Evolutionary conservation across 2,329 filamentous ascomycete genomes (phyloP).

Genomic region (Myriangium duriaei): DNA sequence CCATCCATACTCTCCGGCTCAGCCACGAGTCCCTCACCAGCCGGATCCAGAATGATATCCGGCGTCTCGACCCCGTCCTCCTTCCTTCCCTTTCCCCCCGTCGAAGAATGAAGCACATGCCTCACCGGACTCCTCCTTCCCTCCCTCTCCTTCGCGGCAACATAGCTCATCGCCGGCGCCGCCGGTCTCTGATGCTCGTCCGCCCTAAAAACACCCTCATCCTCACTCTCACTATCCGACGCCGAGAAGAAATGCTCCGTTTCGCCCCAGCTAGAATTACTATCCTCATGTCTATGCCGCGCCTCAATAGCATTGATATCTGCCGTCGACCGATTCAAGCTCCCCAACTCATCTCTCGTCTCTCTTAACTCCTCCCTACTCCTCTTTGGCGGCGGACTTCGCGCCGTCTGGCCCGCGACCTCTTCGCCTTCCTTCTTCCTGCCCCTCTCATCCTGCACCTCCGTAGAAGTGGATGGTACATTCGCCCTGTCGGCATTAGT

Average conservation of each 20-base stretch:
- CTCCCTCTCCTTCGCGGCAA: background rate
- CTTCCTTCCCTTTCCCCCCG: conserved; percentile 4
- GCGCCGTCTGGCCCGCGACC: conserved; percentile 37
- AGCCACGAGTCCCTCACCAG: conserved; percentile 10
- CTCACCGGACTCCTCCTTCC: conserved; percentile 11
- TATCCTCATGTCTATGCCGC: conserved; percentile 27
- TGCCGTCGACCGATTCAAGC: conserved; percentile 21
- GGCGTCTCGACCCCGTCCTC: background rate
- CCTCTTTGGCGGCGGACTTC: conserved; percentile 27
- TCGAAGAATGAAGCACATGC: conserved; percentile 4
- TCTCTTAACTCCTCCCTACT: conserved; percentile 38
- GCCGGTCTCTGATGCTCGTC: no score
- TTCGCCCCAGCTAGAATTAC: conserved; percentile 30
- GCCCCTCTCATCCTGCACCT: conserved; percentile 14
- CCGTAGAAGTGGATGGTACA: background rate
- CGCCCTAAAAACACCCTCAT: conserved; percentile 21
- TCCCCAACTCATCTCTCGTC: conserved; percentile 28
- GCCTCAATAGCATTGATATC: conserved; percentile 15
- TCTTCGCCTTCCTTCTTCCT: conserved; percentile 48
- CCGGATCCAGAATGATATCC: conserved; percentile 17
- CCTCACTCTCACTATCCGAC: conserved; percentile 29
- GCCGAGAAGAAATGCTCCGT: conserved; percentile 33
- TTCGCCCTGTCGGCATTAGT: conserved; percentile 57
- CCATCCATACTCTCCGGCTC: conserved; percentile 9
- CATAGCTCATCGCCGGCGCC: no score